Base-by-base conservation (phyloP, 208 protist genomes). In the Crithidia expoeki region DNA sequence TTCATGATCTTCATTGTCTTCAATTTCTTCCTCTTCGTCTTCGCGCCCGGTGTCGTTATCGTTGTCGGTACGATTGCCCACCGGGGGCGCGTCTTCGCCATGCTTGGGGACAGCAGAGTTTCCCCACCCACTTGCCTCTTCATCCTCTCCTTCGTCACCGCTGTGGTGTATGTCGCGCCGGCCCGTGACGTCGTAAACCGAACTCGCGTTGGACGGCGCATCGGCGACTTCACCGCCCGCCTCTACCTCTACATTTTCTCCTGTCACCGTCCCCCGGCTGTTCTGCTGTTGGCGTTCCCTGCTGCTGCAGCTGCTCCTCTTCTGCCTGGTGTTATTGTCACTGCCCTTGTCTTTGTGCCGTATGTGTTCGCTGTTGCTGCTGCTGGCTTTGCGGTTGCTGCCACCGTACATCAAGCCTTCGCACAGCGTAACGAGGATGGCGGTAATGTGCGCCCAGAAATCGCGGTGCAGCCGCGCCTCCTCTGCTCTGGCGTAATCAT, bases 371-470 rank as follows among this genome's bases (percentile, higher is more conserved):
- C 23, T 30, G 56, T 28, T 42, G 23, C 19, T 2, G 12, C 38
- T 19, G 42, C 38, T 61, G 33, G 7, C 19, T 7, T 42, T n/a
- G 27, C 40, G 19, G 23, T 67, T 46, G 27, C 53, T 51, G 59
- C 55, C 57, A 19, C 66, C 56, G 66, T 74, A 81, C 59, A 81
- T 75, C 4, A 81, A 17, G 10, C 76, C 76, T 50, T 81, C 76
- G 36, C 57, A 32, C 38, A 81, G 61, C 14, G 76, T 77, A 34
- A 59, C 63, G 51, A 77, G 72, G 58, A 77, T 72, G 58, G 72
- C 58, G 16, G 72, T 56, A n/a, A 81, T 74, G 66, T 75, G 71
- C 1, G 72, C 64, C 76, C 76, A 81, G 55, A 81, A 81, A 47
- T 81, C 76, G 53, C 76, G 72, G 51, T 81, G 76, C 60, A 81